These are phyloP conservation scores for Puccinia triticina DNA, from an alignment of 1,284 basidiomycete species.

Conservation along the genomic window DNA sequence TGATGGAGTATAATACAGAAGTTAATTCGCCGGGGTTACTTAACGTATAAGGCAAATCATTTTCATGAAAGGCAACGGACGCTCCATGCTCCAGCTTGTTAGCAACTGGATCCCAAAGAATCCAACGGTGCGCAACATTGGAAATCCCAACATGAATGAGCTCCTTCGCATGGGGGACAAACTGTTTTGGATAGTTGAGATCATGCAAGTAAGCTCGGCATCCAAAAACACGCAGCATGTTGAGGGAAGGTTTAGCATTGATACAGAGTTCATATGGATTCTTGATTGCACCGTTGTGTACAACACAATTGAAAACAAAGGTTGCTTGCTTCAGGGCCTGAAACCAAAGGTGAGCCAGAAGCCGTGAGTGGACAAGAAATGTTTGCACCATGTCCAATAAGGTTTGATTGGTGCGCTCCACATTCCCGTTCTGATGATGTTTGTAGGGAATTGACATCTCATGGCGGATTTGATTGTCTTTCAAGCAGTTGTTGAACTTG, in stretches of 20 bases:
- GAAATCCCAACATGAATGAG: slow-evolving; percentile 1
- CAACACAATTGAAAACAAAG: not conserved
- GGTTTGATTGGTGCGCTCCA: no score
- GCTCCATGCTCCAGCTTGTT: not conserved
- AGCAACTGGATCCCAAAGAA: not conserved
- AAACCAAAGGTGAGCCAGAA: not conserved
- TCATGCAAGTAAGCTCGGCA: not conserved
- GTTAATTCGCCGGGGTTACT: not conserved
- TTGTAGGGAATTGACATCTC: no score
- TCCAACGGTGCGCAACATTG: not conserved
- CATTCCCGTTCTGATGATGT: no score
- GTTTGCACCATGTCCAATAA: no score
- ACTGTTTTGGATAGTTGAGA: not conserved
- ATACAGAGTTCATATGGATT: not conserved
- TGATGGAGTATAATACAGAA: not conserved
- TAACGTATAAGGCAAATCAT: no score
- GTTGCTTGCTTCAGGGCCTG: not conserved
- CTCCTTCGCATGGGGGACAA: not conserved
- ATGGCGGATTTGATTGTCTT: no score
- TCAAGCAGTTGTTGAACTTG: not conserved
- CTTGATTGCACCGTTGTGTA: not conserved
- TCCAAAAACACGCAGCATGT: not conserved
- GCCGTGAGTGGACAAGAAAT: no score
- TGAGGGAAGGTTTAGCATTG: not conserved
- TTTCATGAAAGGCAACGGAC: not conserved